Conservation (phyloP, 23 red algal species). For the Gracilaria vermiculophylla region DNA sequence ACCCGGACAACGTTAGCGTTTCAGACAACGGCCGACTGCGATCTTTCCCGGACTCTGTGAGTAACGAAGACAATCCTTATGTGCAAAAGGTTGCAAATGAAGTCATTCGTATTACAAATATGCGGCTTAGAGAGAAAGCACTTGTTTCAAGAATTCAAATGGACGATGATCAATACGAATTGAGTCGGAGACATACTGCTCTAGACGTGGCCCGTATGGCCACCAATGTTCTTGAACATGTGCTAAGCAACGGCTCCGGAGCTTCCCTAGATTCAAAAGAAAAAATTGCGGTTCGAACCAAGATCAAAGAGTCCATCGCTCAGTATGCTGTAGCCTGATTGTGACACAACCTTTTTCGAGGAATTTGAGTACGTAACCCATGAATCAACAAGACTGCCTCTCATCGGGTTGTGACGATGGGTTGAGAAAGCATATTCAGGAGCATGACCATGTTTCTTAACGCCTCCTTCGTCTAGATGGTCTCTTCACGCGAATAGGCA, state of each 20-base stretch:
- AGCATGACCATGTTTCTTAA: not conserved
- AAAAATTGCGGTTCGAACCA: slow-evolving; percentile 18
- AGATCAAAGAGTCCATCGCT: slow-evolving; percentile 7
- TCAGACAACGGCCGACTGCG: not conserved
- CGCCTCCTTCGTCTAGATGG: slow-evolving; percentile 36
- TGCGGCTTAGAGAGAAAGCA: slow-evolving; percentile 22
- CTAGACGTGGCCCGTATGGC: slow-evolving; percentile 18
- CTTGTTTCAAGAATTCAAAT: slow-evolving; percentile 65
- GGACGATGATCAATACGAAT: slow-evolving; percentile 64
- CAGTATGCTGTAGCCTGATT: not conserved
- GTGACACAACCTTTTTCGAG: not conserved
- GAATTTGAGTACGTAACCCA: not conserved
- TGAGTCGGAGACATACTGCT: slow-evolving; percentile 9
- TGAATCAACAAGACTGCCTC: not conserved
- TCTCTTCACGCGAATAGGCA: slow-evolving; percentile 74
- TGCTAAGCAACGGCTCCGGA: slow-evolving; percentile 19
- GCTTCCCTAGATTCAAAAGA: slow-evolving; percentile 12
- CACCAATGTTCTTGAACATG: slow-evolving; percentile 2
- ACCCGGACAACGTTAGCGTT: not conserved
- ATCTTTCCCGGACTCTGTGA: not conserved
- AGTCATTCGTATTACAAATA: slow-evolving; percentile 30
- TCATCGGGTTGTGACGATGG: not conserved
- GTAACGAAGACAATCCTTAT: not conserved
- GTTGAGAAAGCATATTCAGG: not conserved
- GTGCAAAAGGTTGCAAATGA: slow-evolving; percentile 39